These are phyloP conservation scores for Penicillium canariense DNA, from an alignment of 495 filamentous ascomycete species.

Conservation along the genomic window DNA sequence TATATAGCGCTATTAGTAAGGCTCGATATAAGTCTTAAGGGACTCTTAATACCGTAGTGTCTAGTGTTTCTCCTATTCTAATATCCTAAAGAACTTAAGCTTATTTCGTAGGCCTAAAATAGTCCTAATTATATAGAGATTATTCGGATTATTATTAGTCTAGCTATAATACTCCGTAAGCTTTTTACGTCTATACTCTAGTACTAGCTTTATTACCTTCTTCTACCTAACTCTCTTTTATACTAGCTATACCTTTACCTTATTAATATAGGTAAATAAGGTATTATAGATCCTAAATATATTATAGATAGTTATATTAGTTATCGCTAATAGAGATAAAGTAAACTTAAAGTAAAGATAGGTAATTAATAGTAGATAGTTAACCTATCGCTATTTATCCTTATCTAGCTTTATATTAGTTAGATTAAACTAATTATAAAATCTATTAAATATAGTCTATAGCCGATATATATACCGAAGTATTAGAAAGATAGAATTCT, in stretches of 20 bases:
- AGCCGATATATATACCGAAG: conserved; percentile 16
- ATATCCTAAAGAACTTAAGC: conserved; percentile 22
- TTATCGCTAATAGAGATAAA: conserved; percentile 8
- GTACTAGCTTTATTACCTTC: conserved; percentile 8
- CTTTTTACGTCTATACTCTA: conserved; percentile 8
- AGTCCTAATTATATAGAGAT: conserved; percentile 22
- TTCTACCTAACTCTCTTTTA: conserved; percentile 12
- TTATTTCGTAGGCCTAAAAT: conserved; percentile 20
- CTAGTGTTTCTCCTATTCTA: conserved; percentile 5
- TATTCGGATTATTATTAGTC: conserved; percentile 3
- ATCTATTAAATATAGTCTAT: conserved; percentile 7
- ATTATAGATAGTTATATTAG: conserved; percentile 16
- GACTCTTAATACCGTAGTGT: conserved; percentile 4
- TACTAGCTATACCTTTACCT: neutral
- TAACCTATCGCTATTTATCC: conserved; percentile 21
- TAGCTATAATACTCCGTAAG: conserved; percentile 17
- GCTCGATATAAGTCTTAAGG: neutral
- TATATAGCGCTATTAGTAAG: neutral
- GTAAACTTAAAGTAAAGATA: conserved; percentile 16
- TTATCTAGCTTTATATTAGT: conserved; percentile 1
- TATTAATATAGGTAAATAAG: conserved; percentile 9
- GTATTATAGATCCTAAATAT: conserved; percentile 22
- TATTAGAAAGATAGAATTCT: conserved; percentile 6
- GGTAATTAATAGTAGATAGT: conserved; percentile 20
- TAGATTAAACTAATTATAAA: neutral